phyloP scores from a whole-genome alignment of 2,329 filamentous ascomycete species.

The Ascochyta fabae region DNA sequence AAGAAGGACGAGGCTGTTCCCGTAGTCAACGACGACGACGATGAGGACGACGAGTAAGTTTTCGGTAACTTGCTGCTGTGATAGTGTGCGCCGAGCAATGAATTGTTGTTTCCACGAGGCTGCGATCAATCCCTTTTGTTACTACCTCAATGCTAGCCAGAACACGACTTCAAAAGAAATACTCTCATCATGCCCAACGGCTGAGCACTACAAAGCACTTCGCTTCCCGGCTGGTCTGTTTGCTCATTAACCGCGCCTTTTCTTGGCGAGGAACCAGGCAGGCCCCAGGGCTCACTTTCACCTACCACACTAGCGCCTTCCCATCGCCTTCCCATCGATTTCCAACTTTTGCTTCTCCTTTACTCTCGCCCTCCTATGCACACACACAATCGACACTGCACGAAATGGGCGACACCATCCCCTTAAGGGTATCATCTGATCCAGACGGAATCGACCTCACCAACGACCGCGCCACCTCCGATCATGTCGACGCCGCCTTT shows the following conservation, averaged over 20 bases:
- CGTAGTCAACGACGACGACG: constrained; percentile 43
- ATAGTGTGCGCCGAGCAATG: neutral
- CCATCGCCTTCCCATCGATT: neutral
- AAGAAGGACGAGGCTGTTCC: constrained; percentile 38
- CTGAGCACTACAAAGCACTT: no score
- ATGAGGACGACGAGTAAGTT: constrained; percentile 34
- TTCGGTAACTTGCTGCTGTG: neutral
- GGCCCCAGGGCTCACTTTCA: neutral
- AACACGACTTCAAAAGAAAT: neutral
- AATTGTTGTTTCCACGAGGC: neutral
- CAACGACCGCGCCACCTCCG: no score
- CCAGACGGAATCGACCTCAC: no score
- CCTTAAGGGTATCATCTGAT: no score
- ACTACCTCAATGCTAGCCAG: neutral
- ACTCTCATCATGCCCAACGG: no score
- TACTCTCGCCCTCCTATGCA: neutral
- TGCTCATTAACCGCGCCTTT: no score
- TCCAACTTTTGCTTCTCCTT: neutral
- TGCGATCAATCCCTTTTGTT: neutral
- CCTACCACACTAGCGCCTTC: neutral
- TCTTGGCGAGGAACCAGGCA: no score
- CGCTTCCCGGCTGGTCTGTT: no score
- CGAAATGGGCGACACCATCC: no score
- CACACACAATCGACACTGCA: no score
- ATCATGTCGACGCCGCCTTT: no score